Evolutionary conservation across 208 protist genomes (phyloP).

Genomic region (Leishmania martiniquensis): DNA sequence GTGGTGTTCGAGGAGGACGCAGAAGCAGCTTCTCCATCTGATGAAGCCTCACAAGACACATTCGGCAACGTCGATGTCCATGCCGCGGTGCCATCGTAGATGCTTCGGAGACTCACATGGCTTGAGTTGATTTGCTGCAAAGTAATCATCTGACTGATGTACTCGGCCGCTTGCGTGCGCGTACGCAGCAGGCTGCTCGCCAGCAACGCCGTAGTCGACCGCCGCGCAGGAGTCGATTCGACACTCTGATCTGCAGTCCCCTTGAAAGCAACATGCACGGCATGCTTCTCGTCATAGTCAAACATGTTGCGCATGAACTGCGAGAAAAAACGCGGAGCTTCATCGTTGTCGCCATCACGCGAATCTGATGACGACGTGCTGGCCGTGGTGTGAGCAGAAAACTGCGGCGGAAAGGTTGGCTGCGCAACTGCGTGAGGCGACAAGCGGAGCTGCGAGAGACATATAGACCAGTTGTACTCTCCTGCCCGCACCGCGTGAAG

Average conservation of each 20-base stretch:
- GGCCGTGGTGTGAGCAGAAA: conserved; percentile 15
- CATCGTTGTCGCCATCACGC: conserved; percentile 6
- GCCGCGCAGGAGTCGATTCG: neutral
- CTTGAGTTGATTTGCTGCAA: conserved; percentile 27
- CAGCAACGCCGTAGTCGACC: neutral
- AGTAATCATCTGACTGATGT: conserved; percentile 15
- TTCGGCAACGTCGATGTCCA: conserved; percentile 23
- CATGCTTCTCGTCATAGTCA: conserved; percentile 30
- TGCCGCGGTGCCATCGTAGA: conserved; percentile 12
- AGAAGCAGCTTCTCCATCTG: neutral
- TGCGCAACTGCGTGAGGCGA: conserved; percentile 21
- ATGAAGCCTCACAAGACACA: neutral
- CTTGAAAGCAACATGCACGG: neutral
- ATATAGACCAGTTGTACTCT: conserved; percentile 69
- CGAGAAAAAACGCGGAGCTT: conserved; percentile 49
- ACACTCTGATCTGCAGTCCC: neutral
- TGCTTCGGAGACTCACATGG: conserved; percentile 21
- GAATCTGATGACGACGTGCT: conserved; percentile 23
- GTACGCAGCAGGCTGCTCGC: conserved; percentile 1
- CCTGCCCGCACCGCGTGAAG: conserved; percentile 55
- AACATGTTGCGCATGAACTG: conserved; percentile 43
- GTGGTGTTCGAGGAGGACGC: neutral
- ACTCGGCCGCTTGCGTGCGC: conserved; percentile 15
- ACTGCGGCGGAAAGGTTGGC: neutral
- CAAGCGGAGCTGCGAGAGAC: conserved; percentile 51